phyloP scores from a whole-genome alignment of 164 flowering plant species.

The Chloranthus sessilifolius region DNA sequence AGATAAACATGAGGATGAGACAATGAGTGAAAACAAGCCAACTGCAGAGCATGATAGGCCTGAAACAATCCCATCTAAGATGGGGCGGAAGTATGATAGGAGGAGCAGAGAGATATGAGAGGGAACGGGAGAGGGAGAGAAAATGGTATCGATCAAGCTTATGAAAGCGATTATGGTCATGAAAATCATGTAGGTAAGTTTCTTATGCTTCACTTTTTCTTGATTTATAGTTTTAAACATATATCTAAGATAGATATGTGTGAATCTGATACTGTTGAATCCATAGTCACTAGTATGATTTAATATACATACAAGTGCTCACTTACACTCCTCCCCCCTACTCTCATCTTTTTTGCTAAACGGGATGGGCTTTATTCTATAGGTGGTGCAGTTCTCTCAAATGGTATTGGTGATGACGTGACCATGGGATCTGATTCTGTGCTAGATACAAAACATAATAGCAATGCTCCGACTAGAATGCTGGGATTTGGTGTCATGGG shows the following conservation, averaged over 20 bases:
- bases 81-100: conserved; percentile 64
- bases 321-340: too few species aligned
- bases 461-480: conserved; percentile 55
- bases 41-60: conserved; percentile 56
- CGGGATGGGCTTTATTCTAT: conserved; percentile 16
- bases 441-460: conserved; percentile 39
- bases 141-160: conserved; percentile 27
- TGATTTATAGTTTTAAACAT: too few species aligned
- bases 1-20: conserved; percentile 75
- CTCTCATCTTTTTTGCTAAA: too few species aligned
- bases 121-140: conserved; percentile 66
- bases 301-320: too few species aligned
- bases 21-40: conserved; percentile 53
- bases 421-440: conserved; percentile 20
- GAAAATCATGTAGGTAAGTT: conserved; percentile 36
- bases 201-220: conserved; percentile 4
- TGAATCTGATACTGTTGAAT: too few species aligned
- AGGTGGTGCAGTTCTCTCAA: conserved; percentile 42
- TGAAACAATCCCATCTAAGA: conserved; percentile 77
- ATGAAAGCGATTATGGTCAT: conserved; percentile 30
- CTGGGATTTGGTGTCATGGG: conserved; percentile 92
- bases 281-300: too few species aligned
- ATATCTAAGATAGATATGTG: too few species aligned
- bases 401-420: conserved; percentile 51
- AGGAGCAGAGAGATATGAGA: conserved; percentile 77